phyloP scores from a whole-genome alignment of 345 rosid species.

The Physaria fendleri region DNA sequence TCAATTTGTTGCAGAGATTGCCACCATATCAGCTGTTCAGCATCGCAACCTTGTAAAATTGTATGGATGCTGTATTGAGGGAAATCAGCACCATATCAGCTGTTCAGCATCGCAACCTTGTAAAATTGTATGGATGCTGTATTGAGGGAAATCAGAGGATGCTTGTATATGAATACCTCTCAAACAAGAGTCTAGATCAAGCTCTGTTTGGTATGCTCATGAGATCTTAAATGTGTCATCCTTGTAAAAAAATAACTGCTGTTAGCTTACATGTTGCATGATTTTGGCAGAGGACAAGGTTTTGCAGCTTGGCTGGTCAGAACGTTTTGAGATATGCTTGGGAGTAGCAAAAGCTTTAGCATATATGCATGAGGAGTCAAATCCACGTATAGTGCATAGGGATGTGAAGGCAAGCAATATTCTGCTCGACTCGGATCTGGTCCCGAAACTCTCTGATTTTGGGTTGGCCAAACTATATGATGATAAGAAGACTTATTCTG shows the following conservation, averaged over 20 bases:
- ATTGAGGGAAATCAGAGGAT: slow-evolving; percentile 51
- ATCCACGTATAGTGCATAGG: slow-evolving; percentile 38
- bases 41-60: no score
- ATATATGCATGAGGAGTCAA: slow-evolving; percentile 39
- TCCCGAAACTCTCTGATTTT: slow-evolving; percentile 41
- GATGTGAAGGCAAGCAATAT: slow-evolving; percentile 57
- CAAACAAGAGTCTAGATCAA: slow-evolving; percentile 68
- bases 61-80: no score
- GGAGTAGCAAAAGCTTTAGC: slow-evolving; percentile 33
- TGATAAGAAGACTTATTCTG: slow-evolving; percentile 42
- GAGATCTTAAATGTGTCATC: not conserved
- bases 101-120: slow-evolving; percentile 67
- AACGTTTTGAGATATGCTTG: slow-evolving; percentile 30
- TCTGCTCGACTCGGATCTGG: slow-evolving; percentile 47
- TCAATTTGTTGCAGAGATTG: slow-evolving; percentile 69
- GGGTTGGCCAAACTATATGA: slow-evolving; percentile 42
- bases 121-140: slow-evolving; percentile 65
- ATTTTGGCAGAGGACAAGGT: slow-evolving; percentile 34
- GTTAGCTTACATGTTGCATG: not conserved
- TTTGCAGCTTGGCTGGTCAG: slow-evolving; percentile 42
- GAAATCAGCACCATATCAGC: no score
- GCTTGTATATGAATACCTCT: slow-evolving; percentile 66
- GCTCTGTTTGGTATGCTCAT: slow-evolving; percentile 47
- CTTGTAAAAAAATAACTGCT: not conserved
- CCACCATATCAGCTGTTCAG: no score